Evolutionary conservation across 768 basidiomycete genomes (phyloP).

Genomic region (Termitomyces sp.): DNA sequence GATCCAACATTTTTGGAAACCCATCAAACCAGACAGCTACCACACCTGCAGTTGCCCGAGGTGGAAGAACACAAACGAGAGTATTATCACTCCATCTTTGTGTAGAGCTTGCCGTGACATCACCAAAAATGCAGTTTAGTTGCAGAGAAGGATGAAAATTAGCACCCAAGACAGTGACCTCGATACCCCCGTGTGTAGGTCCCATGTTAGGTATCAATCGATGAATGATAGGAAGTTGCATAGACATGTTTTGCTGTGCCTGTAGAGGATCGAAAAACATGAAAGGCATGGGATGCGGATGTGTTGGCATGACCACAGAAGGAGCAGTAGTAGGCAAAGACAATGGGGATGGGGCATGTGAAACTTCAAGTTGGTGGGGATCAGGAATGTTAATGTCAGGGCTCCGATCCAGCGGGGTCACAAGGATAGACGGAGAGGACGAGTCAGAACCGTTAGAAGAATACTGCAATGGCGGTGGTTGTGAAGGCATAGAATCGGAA

Average conservation of each 20-base stretch:
- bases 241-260: slow-evolving; percentile 43
- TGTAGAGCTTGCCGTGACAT: slow-evolving; percentile 75
- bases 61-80: slow-evolving; percentile 88
- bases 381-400: slow-evolving; percentile 41
- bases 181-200: slow-evolving; percentile 89
- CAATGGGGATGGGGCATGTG: slow-evolving; percentile 27
- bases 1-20: slow-evolving; percentile 58
- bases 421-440: slow-evolving; percentile 44
- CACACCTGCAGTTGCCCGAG: slow-evolving; percentile 74
- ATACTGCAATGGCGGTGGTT: slow-evolving; percentile 35
- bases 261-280: slow-evolving; percentile 60
- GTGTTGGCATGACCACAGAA: slow-evolving; percentile 28
- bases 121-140: slow-evolving; percentile 84
- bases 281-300: slow-evolving; percentile 50
- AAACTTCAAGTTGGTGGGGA: slow-evolving; percentile 23
- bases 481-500: slow-evolving; percentile 27
- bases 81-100: slow-evolving; percentile 93
- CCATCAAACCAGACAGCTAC: slow-evolving; percentile 91
- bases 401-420: slow-evolving; percentile 42
- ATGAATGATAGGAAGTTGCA: slow-evolving; percentile 73
- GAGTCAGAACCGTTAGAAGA: slow-evolving; percentile 43
- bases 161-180: slow-evolving; percentile 90
- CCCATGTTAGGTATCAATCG: slow-evolving; percentile 82
- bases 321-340: slow-evolving; percentile 23
- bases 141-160: slow-evolving; percentile 80